Evolutionary conservation across 768 basidiomycete species (phyloP).

Genomic region (Leccinum rimulosum): DNA sequence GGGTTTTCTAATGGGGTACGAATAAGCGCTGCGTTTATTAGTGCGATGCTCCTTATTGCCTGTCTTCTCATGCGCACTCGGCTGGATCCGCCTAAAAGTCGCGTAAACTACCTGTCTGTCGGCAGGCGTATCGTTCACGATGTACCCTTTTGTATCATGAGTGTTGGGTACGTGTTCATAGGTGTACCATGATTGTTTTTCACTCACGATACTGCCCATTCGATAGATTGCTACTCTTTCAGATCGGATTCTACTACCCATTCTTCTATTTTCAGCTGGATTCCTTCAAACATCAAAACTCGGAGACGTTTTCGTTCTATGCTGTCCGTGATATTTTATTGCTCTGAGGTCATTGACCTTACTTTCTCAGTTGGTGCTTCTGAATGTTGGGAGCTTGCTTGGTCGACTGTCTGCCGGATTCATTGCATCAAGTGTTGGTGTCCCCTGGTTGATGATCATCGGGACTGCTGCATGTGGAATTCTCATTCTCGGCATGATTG

Average conservation of each 20-base stretch:
- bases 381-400: slow-evolving; percentile 48
- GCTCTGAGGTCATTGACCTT: neutral
- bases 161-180: neutral
- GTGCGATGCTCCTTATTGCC: neutral
- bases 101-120: neutral
- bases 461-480: slow-evolving; percentile 31
- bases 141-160: neutral
- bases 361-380: slow-evolving; percentile 40
- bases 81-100: neutral
- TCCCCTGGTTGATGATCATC: slow-evolving; percentile 40
- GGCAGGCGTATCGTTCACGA: neutral
- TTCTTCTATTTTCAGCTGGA: neutral
- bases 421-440: slow-evolving; percentile 40
- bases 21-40: neutral
- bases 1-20: neutral
- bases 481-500: slow-evolving; percentile 13
- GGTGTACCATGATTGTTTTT: neutral
- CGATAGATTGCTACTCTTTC: slow-evolving; percentile 24
- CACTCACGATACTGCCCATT: neutral
- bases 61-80: neutral
- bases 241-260: slow-evolving; percentile 46
- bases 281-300: neutral
- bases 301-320: slow-evolving; percentile 46
- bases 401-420: slow-evolving; percentile 32
- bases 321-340: slow-evolving; percentile 32